Evolutionary conservation across 2,329 filamentous ascomycete genomes (phyloP).

Genomic region (Xylariaceae sp.): DNA sequence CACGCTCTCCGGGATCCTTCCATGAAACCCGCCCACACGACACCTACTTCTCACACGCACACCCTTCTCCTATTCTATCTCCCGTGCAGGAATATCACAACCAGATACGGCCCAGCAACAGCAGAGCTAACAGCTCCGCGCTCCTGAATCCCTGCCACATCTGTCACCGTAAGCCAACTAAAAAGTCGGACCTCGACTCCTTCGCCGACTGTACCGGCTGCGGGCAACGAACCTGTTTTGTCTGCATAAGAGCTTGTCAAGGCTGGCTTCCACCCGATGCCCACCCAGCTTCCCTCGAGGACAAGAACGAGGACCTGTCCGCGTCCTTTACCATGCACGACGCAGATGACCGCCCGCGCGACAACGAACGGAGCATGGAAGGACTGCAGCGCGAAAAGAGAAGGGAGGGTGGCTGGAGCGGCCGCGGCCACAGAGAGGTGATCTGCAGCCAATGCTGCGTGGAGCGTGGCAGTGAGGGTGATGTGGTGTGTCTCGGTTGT

Average conservation of each 20-base stretch:
- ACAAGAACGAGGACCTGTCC: constrained; percentile 30
- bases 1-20: constrained; percentile 1
- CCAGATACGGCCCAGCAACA: neutral
- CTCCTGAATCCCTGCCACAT: constrained; percentile 58
- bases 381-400: constrained; percentile 14
- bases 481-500: constrained; percentile 64
- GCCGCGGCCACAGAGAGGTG: constrained; percentile 43
- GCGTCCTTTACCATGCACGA: constrained; percentile 50
- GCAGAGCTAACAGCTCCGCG: constrained; percentile 15
- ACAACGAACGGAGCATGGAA: neutral
- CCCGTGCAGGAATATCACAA: neutral
- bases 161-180: constrained; percentile 61
- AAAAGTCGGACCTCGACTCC: constrained; percentile 61
- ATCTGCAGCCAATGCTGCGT: constrained; percentile 67
- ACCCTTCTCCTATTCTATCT: constrained; percentile 14
- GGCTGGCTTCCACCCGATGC: constrained; percentile 36
- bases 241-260: constrained; percentile 63
- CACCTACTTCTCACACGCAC: constrained; percentile 21
- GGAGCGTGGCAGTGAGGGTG: constrained; percentile 59
- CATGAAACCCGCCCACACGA: constrained; percentile 9
- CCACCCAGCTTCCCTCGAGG: constrained; percentile 4
- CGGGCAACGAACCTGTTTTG: constrained; percentile 58
- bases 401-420: constrained; percentile 26
- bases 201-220: constrained; percentile 63
- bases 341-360: constrained; percentile 28